These are phyloP conservation scores for Cymbopogon citratus DNA, from an alignment of 176 grass and related monocot genomes.

Conservation along the genomic window DNA sequence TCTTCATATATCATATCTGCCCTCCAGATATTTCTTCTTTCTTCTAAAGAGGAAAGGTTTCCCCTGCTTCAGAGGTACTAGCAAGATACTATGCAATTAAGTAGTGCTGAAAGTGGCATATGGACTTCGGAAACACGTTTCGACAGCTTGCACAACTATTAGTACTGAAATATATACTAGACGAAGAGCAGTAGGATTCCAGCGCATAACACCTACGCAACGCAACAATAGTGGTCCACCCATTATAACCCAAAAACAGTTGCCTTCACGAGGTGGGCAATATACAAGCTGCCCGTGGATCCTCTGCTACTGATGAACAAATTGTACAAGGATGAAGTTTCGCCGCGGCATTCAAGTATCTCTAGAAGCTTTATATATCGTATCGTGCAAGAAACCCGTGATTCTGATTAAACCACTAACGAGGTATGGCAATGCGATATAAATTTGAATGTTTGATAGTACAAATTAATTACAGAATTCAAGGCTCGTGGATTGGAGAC, in stretches of 20 bases:
- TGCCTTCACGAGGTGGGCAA: background rate
- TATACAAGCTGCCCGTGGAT: background rate
- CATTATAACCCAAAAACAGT: background rate
- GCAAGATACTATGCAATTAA: background rate
- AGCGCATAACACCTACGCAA: conserved; percentile 11
- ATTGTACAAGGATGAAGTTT: background rate
- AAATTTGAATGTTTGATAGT: background rate
- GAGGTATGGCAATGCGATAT: background rate
- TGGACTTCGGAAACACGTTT: background rate
- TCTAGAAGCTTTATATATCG: background rate
- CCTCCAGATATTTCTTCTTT: background rate
- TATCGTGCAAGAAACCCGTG: conserved; percentile 6
- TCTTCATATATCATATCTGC: background rate
- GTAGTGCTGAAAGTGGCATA: background rate
- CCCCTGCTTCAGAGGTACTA: background rate
- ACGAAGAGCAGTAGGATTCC: background rate
- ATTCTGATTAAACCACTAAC: background rate
- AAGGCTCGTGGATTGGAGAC: background rate
- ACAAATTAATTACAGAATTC: too few relatives aligned
- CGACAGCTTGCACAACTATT: background rate
- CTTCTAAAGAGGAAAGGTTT: background rate
- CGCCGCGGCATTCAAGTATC: background rate
- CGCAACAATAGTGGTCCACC: background rate
- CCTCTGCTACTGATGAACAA: background rate
- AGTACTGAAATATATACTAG: background rate